These are phyloP conservation scores for Hura crepitans DNA, from an alignment of 441 rosid species.

Conservation along the genomic window DNA sequence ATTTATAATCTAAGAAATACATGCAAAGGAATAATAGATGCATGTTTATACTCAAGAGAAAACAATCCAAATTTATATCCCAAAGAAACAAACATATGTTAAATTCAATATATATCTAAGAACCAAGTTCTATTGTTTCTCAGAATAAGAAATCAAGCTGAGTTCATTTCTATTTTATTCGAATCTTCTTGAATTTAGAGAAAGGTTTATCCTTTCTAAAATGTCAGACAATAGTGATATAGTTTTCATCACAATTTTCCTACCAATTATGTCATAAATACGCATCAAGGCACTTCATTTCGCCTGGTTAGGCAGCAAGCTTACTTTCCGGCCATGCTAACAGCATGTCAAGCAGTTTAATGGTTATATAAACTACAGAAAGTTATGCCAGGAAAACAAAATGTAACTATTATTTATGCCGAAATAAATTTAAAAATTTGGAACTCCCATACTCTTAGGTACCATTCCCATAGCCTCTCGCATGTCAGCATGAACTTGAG, in stretches of 20 bases:
- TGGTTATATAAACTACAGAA: constrained; percentile 2
- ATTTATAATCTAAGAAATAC: constrained; percentile 1
- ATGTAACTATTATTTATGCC: background rate
- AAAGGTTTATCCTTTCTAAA: background rate
- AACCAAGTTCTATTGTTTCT: background rate
- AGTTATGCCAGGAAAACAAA: background rate
- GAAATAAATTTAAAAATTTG: constrained; percentile 13
- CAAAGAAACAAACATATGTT: background rate
- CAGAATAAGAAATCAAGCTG: background rate
- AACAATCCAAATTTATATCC: background rate
- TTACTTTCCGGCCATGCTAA: background rate
- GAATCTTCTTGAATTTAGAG: background rate
- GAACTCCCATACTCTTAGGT: constrained; percentile 41
- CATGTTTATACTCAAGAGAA: background rate
- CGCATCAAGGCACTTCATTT: background rate
- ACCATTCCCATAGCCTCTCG: constrained; percentile 40
- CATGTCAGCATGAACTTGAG: constrained; percentile 56
- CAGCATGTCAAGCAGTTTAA: background rate
- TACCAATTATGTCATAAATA: background rate
- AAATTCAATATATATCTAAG: constrained; percentile 1
- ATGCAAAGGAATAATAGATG: too few species aligned
- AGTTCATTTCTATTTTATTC: background rate
- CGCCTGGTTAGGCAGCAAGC: background rate
- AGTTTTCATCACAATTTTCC: background rate
- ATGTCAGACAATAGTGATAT: background rate